These are phyloP conservation scores for Ophiocordyceps camponoti-leonardi DNA, from an alignment of 2,329 filamentous ascomycete species.

Conservation along the genomic window DNA sequence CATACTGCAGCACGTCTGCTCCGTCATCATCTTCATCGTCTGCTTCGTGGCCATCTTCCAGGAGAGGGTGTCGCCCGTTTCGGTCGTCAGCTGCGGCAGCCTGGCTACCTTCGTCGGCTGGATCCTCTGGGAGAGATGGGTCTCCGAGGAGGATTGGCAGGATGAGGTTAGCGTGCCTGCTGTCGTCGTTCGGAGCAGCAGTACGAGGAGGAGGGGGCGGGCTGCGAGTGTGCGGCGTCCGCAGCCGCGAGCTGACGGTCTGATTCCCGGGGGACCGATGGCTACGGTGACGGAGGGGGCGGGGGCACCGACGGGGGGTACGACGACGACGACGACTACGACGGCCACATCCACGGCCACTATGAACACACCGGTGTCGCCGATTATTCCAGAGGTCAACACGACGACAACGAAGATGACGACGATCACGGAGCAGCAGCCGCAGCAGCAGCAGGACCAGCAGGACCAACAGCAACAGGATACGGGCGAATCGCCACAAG, in stretches of 20 bases:
- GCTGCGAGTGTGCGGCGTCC: conserved; percentile 16
- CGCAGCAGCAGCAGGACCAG: no score
- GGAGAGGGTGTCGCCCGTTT: conserved; percentile 74
- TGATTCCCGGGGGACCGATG: background rate
- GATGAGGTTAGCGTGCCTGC: conserved; percentile 19
- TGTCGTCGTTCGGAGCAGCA: conserved; percentile 15
- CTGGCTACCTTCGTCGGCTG: conserved; percentile 72
- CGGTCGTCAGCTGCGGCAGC: conserved; percentile 73
- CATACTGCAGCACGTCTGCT: conserved; percentile 92
- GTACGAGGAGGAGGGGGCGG: conserved; percentile 15
- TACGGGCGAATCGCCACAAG: background rate
- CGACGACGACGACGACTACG: no score
- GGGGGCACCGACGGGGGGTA: background rate
- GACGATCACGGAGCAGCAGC: background rate
- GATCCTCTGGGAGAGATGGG: conserved; percentile 85
- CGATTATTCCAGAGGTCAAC: background rate
- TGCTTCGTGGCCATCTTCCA: conserved; percentile 86
- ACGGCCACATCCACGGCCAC: no score
- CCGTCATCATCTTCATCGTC: conserved; percentile 84
- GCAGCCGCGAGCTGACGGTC: background rate
- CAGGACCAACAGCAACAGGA: background rate
- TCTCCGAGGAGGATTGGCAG: conserved; percentile 45
- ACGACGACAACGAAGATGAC: background rate
- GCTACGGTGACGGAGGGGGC: background rate
- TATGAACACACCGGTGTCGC: background rate